Evolutionary conservation across 176 grass and related monocot species (phyloP).

Genomic region (Coix lacrymajobi): DNA sequence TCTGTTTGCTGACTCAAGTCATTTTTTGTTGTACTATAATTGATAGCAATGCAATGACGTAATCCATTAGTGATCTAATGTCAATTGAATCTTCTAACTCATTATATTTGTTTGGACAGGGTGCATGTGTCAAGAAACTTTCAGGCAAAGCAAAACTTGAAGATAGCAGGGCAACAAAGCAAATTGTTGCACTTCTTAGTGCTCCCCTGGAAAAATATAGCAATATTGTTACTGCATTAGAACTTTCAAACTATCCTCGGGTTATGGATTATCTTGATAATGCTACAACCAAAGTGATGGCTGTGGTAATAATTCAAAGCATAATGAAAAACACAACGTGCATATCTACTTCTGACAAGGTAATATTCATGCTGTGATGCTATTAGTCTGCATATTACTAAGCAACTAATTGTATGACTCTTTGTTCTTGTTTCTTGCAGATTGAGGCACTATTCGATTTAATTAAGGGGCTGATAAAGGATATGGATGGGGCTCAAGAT

Average conservation of each 20-base stretch:
- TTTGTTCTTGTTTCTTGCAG: constrained; percentile 42
- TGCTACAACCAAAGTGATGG: constrained; percentile 96
- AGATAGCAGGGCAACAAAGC: constrained; percentile 91
- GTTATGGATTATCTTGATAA: constrained; percentile 99
- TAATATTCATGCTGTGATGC: constrained; percentile 33
- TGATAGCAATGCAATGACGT: background rate
- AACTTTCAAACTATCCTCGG: constrained; percentile 97
- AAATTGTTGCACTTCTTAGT: constrained; percentile 98
- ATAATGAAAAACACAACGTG: constrained; percentile 97
- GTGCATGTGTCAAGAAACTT: constrained; percentile 98
- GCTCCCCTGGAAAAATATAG: constrained; percentile 98
- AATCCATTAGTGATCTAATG: background rate
- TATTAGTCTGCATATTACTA: constrained; percentile 3
- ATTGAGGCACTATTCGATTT: constrained; percentile 89
- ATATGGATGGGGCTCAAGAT: constrained; percentile 79
- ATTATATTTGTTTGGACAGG: constrained; percentile 53
- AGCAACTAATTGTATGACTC: background rate
- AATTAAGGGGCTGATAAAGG: constrained; percentile 95
- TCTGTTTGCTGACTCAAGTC: constrained; percentile 3
- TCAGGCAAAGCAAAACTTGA: constrained; percentile 89
- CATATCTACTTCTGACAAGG: constrained; percentile 93
- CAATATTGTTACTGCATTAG: constrained; percentile 90
- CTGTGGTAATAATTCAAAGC: constrained; percentile 96
- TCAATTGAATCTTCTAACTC: constrained; percentile 19
- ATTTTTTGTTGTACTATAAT: background rate